Evolutionary conservation across 2,329 filamentous ascomycete species (phyloP), one percentile per base, ranked within the genome.

Genomic region (Apiospora kogelbergensis): DNA sequence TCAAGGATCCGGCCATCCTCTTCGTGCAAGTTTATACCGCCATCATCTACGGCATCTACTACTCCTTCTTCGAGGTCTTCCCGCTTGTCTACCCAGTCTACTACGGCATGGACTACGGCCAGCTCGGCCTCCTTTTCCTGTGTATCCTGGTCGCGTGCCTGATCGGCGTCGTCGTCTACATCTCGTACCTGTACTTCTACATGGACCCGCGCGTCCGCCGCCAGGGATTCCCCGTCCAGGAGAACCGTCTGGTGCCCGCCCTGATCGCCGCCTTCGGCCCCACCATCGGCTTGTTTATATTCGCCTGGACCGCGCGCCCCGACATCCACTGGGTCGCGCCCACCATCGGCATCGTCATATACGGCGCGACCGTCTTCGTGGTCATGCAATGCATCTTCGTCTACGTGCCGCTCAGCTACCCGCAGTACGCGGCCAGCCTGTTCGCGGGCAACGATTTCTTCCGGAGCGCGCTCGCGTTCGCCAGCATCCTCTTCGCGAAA

Each of bases 181-280:
- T 91, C 41, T 77, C 91, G 24, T 91, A 91, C 75, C 83, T 90
- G 41, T 90, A 88, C 77, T 89, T 87, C 17, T 89, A 89, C 13
- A 89, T 91, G 73, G 83, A 88, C 22, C 80, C 90, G 46, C 84
- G 90, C 48, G 91, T 92, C 76, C 77, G 83, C 53, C 83, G 83
- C 66, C 85, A 89, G 37, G 88, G 91, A 74, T 84, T 76, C 44
- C 74, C 80, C 63, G 88, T 90, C 79, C 90, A 90, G 20, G 90
- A 93, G 78, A 91, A 86, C 81, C 85, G 90, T 68, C 83, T 93
- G 45, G 87, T 89, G 48, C 86, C 90, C 63, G 81, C 84, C 17
- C 84, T 88, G 64, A 76, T 83, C 37, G 91, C 90, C 63, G 87
- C 85, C 2, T 81, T 89, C 68, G 80, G 87, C 57, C 81, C 89